Conservation (phyloP, 2,329 filamentous ascomycete species). For the Diaporthe capsici region DNA sequence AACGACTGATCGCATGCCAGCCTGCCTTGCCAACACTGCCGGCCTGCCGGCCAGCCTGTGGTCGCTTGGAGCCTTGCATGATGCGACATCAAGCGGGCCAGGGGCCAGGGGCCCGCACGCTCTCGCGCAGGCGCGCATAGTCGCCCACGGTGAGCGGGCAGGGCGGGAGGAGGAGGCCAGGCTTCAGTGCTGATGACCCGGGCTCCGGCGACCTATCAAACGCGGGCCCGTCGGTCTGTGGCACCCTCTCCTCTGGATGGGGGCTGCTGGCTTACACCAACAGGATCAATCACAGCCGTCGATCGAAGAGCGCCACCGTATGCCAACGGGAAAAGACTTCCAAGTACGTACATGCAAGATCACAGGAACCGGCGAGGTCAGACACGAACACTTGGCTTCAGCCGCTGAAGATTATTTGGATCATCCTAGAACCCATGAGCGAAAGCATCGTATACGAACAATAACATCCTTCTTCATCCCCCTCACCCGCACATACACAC, state of each 20-base stretch:
- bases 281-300: constrained; percentile 32
- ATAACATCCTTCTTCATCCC: background rate
- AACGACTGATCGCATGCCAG: background rate
- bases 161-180: constrained; percentile 12
- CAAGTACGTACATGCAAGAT: constrained; percentile 8
- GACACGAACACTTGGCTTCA: constrained; percentile 14
- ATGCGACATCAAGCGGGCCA: constrained; percentile 27
- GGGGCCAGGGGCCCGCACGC: background rate
- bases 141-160: constrained; percentile 3
- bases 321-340: background rate
- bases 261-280: constrained; percentile 38
- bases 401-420: constrained; percentile 15
- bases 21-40: background rate
- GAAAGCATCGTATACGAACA: background rate
- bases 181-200: constrained; percentile 28
- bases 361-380: constrained; percentile 1
- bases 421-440: background rate
- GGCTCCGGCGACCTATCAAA: constrained; percentile 11
- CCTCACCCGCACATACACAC: background rate
- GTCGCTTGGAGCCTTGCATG: constrained; percentile 29
- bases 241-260: constrained; percentile 28
- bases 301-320: constrained; percentile 12
- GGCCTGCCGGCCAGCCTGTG: background rate
- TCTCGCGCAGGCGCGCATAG: constrained; percentile 7
- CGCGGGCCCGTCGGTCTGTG: background rate